Evolutionary conservation across 1,284 basidiomycete genomes (phyloP).

Genomic region (Moniliella sp.): DNA sequence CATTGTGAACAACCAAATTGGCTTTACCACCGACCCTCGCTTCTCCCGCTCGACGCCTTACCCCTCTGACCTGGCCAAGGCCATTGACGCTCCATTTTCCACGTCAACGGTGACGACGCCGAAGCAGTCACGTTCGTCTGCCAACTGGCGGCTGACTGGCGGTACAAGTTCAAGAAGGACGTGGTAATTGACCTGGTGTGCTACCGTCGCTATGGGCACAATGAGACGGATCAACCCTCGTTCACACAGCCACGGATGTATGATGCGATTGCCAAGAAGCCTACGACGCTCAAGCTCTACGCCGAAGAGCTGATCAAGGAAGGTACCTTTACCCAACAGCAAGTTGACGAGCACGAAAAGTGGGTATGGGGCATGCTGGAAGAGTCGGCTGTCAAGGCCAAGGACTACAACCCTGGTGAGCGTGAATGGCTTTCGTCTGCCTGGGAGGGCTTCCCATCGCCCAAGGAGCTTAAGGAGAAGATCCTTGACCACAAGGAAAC

Average conservation of each 20-base stretch:
- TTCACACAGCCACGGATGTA: slow-evolving; percentile 43
- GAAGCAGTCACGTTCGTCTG: slow-evolving; percentile 42
- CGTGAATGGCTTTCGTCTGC: slow-evolving; percentile 84
- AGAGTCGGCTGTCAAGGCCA: slow-evolving; percentile 65
- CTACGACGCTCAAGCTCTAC: slow-evolving; percentile 75
- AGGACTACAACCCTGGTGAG: slow-evolving; percentile 63
- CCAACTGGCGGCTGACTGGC: slow-evolving; percentile 57
- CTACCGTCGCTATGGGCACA: slow-evolving; percentile 58
- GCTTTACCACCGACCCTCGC: slow-evolving; percentile 66
- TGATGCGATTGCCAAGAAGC: slow-evolving; percentile 63
- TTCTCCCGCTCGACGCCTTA: slow-evolving; percentile 61
- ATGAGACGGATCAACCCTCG: slow-evolving; percentile 55
- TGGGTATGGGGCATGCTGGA: slow-evolving; percentile 99
- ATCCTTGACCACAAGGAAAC: slow-evolving; percentile 72
- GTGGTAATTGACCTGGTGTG: slow-evolving; percentile 61
- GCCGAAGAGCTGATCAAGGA: slow-evolving; percentile 72
- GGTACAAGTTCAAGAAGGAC: slow-evolving; percentile 37
- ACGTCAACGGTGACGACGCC: slow-evolving; percentile 70
- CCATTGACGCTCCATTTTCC: slow-evolving; percentile 66
- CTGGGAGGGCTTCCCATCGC: slow-evolving; percentile 95
- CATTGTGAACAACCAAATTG: slow-evolving; percentile 57
- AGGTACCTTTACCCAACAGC: slow-evolving; percentile 77
- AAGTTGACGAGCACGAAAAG: slow-evolving; percentile 92
- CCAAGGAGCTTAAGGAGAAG: slow-evolving; percentile 76
- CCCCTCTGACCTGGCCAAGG: slow-evolving; percentile 69